Evolutionary conservation across 129 eudicot genomes (phyloP), one percentile per base, ranked within the genome.

Genomic region (Flaveria ramosissima): DNA sequence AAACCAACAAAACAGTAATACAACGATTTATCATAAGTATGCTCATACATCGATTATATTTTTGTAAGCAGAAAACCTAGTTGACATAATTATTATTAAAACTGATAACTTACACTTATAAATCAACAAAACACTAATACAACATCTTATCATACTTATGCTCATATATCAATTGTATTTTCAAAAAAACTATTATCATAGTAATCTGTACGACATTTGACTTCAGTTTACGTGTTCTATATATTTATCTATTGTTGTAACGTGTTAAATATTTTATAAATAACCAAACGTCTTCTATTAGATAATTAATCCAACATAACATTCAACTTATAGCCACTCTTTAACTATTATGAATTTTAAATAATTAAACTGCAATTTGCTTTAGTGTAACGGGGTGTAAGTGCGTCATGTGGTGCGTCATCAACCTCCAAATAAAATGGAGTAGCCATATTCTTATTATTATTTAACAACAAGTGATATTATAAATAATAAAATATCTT

Each of bases 351-450:
- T 19, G 21, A 51, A 53, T 71, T 24, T 16, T 51, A n/a, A 16
- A 32, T 8, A 47, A 8, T 9, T 47, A 27, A 30, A 30, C 16
- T 27, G 51, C 26, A 50, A 76, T 47, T 30, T 65, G 66, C 68
- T 65, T 68, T 68, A 52, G 46, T 68, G 27, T 68, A 52, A 67
- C 12, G 66, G 68, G 78, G 78, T 73, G 78, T 61, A 65, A 73
- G 24, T 72, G 26, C 83, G 74, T 80, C 83, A 80, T 68, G 43
- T 30, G 68, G 83, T 80, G 83, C 83, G 79, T 80, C 83, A 80
- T 65, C 74, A 41, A 80, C 79, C 83, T 80, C 83, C 79, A 65
- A 65, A 42, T 51, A 80, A 72, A 73, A 80, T 23, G 79, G 70
- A 67, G 60, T 53, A 12, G 51, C 52, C 73, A 72, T 26, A 80